phyloP scores from a whole-genome alignment of 768 basidiomycete species.

The Tricholoma saponaceum region DNA sequence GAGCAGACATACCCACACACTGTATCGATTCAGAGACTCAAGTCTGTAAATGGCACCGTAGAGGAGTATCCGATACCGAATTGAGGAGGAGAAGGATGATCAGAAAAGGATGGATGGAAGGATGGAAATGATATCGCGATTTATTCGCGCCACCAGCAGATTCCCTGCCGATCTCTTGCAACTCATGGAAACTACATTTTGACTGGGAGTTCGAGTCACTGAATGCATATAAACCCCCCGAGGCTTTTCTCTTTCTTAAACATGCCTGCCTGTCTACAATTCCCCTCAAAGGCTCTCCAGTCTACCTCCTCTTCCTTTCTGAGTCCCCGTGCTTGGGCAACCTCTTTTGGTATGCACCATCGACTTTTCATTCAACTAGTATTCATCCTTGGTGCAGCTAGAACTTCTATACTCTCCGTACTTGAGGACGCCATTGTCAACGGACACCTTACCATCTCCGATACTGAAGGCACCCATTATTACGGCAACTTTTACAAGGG shows the following conservation, averaged over 20 bases:
- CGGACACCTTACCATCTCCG: slow-evolving; percentile 59
- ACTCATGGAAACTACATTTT: slow-evolving; percentile 25
- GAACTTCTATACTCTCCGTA: slow-evolving; percentile 55
- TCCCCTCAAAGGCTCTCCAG: slow-evolving; percentile 38
- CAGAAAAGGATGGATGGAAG: no score
- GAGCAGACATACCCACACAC: no score
- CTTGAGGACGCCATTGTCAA: slow-evolving; percentile 53
- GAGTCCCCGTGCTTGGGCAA: slow-evolving; percentile 45
- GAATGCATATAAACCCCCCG: slow-evolving; percentile 31
- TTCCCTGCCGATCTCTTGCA: no score
- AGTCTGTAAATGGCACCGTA: no score
- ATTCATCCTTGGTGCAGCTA: slow-evolving; percentile 36
- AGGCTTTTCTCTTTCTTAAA: slow-evolving; percentile 12
- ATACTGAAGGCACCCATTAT: slow-evolving; percentile 54
- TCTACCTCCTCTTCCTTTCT: slow-evolving; percentile 38
- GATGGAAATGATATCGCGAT: no score
- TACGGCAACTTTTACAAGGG: slow-evolving; percentile 57
- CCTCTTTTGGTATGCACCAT: slow-evolving; percentile 39
- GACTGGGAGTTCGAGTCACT: background rate
- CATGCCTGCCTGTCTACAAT: slow-evolving; percentile 43
- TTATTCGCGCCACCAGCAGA: no score
- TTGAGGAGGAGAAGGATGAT: no score
- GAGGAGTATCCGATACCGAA: no score
- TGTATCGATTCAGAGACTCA: no score
- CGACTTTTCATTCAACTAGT: background rate